Base-by-base conservation (phyloP, 495 filamentous ascomycete species). In the Achaetomiella virescens region DNA sequence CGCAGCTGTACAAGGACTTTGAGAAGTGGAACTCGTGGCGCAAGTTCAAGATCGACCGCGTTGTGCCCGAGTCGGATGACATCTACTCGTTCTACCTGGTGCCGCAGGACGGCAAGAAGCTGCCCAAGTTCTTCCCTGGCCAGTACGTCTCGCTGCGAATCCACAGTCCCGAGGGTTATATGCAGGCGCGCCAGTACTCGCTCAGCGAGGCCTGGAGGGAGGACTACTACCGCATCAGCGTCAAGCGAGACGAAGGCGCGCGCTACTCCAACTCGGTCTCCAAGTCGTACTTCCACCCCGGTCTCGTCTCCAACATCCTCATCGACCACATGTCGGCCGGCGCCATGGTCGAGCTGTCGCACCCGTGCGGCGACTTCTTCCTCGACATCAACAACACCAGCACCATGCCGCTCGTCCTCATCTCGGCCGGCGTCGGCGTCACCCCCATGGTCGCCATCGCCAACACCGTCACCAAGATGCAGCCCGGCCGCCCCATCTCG, bases 61-160 rank as follows among this genome's bases (percentile, higher is more conserved):
- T 87, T 61, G 75, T 83, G 24, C 66, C 67, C 49, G 85, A 90
- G 68, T 75, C 79, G 7, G 76, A 79, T 2, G 81, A 84, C 60
- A 84, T 89, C 65, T 84, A 77, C 49, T 86, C 83, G 20, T 87
- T 89, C 73, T 85, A 89, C 66, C 81, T 89, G 18, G 71, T 77
- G 41, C 86, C 87, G 1, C 75, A 81, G 55, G 85, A 89, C 55
- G 78, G 74, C 48, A 68, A 77, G 57, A 69, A 75, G 24, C 73
- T 89, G 25, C 86, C 86, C 2, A 27, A 57, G 2, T 89, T 77
- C 74, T 67, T 75, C 38, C 85, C 86, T 0, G 86, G 87, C 49
- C 86, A 89, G 65, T 90, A 87, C 66, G 77, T 88, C 61, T 82
- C 80, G 27, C 66, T 90, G 41, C 78, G 78, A 52, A 63, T 82